phyloP scores from a whole-genome alignment of 139 green algal species.

The Chlorella sp. region DNA sequence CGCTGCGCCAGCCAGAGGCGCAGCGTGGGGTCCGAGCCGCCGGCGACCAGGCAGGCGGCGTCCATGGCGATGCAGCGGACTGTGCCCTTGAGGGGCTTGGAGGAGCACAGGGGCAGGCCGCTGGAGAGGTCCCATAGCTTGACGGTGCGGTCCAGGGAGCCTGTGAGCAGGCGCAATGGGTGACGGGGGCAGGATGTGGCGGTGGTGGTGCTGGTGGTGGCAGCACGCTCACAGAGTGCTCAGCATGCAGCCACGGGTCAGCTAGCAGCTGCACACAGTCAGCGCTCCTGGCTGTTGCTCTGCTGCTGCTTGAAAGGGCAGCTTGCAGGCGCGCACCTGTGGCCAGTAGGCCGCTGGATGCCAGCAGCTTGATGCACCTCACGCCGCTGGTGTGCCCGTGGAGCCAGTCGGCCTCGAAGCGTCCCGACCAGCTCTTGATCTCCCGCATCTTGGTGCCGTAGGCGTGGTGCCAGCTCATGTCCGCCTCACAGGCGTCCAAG shows the following conservation, averaged over 20 bases:
- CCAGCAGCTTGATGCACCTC: conserved; percentile 40
- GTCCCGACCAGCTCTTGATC: conserved; percentile 29
- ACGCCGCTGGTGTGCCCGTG: conserved; percentile 44
- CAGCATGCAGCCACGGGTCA: too few relatives aligned
- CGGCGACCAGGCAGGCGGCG: conserved; percentile 22
- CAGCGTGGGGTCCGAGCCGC: conserved; percentile 38
- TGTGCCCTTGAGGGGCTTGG: conserved; percentile 40
- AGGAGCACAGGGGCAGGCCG: conserved; percentile 44
- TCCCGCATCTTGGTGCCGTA: conserved; percentile 39
- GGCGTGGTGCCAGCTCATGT: neutral
- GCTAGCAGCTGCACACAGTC: neutral
- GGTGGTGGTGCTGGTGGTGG: too few relatives aligned
- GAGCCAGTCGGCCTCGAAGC: conserved; percentile 39
- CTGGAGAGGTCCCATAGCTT: conserved; percentile 55
- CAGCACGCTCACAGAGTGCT: too few relatives aligned
- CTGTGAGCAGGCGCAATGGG: conserved; percentile 29
- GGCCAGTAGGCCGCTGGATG: conserved; percentile 35
- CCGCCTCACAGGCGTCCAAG: neutral
- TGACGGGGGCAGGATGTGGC: too few relatives aligned
- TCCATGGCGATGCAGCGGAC: conserved; percentile 56
- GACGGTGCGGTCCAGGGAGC: conserved; percentile 58
- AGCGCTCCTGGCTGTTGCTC: neutral
- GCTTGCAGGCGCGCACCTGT: conserved; percentile 34
- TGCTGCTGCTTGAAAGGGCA: neutral
- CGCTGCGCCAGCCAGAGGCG: conserved; percentile 29